Evolutionary conservation across 2,329 filamentous ascomycete species (phyloP), one percentile per base, ranked within the genome.

Genomic region (Cercospora beticola): DNA sequence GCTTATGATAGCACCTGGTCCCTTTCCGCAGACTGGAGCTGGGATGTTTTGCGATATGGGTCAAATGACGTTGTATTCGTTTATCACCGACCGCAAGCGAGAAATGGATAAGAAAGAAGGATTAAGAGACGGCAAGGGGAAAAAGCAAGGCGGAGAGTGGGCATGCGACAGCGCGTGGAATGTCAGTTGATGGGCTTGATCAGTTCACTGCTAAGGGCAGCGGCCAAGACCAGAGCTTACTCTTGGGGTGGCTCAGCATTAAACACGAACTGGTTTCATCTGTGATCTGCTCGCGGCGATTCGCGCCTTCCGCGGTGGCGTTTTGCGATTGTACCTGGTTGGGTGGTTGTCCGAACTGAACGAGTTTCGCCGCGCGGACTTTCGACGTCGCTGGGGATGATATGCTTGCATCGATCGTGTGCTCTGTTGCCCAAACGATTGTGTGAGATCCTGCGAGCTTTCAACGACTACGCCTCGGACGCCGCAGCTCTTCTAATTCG

Each of bases 381-480:
- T 16, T 31, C 4, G 16, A n/a, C 7, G 30, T 5, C 14, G 56
- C 28, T 36, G 56, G 23, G 23, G 21, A 23, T 40, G 16, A 16
- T 7, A 54, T 8, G 31, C 30, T 23, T 16, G 9, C 10, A 59
- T 21, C 31, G 56, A n/a, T 62, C 40, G 60, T 52, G 43, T 62
- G 60, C 60, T n/a, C 28, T n/a, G 16, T 62, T 62, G 60, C 60
- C 40, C 60, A 46, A 62, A 62, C 33, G 60, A 49, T 6, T 6
- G 21, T 30, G 56, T 23, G n/a, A 5, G 12, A 54, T 54, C 49
- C 21, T 14, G 12, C 23, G 12, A 26, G 21, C 21, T 54, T 16
- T 40, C 16, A 6, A 23, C 14, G 21, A 28, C 23, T 12, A 54
- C 49, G 21, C 49, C 49, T 54, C 49, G 43, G 12, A 49, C 43